Base-by-base conservation (phyloP, 2,329 filamentous ascomycete genomes). In the Helotiales sp. region DNA sequence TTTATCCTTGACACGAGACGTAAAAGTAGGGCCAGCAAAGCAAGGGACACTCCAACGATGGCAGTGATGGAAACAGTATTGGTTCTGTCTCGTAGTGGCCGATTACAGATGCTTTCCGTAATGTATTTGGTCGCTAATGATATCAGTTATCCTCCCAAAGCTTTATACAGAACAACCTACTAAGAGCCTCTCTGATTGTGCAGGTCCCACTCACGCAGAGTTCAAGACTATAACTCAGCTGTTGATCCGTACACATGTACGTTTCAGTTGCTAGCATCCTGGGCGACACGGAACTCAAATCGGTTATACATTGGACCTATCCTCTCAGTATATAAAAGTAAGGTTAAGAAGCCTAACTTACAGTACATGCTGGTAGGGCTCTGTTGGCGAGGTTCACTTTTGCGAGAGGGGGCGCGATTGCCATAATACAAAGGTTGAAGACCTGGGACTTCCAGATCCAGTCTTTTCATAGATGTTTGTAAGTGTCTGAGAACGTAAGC, bases 41-140 rank as follows among this genome's bases (percentile, higher is more conserved):
- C 50, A 11, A 54, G 28, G 26, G 50, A 54, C 28, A 54, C 50
- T 54, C 50, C 17, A 54, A 32, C 50, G 26, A 54, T 54, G n/a
- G 28, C 50, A 28, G 17, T 54, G 15, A 54, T 32, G 15, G 50
- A 54, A 54, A 34, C 17, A 54, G 20, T 20, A 54, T 54, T 54
- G 1, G 50, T 34, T 54, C 50, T 54, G 50, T 54, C 20, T 54
- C 15, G 28, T 32, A 54, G 0, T 30, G 5, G 50, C 50, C 26
- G 6, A 17, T 32, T 54, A 54, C 50, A 54, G 28, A 54, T 54
- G 28, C 26, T 54, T 34, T 54, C 50, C 50, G 50, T 54, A 30
- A 54, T 54, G 15, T 10, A 54, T 54, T 54, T 54, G 20, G 50
- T 54, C 28, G 50, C 50, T 54, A 54, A 34, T 54, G 28, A 32